Percentiles rank a stretch among this genome's conserved stretches.
Conservation (phyloP, 805 yeast genomes). For the Groenewaldozyma tartarivorans region DNA sequence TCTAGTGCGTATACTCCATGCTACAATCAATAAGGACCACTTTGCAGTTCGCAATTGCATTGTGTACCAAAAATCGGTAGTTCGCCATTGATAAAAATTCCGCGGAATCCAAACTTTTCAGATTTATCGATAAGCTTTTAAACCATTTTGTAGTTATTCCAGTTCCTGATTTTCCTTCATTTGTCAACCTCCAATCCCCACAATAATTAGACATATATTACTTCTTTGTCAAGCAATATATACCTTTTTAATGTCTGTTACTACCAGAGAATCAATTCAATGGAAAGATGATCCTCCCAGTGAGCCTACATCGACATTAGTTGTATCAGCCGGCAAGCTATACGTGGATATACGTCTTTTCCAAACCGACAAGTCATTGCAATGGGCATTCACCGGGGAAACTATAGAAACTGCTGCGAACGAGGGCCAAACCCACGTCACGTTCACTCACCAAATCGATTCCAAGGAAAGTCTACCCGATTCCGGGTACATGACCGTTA, state of each 20-base stretch:
- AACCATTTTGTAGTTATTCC: too few relatives aligned
- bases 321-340: conserved; percentile 34
- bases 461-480: conserved; percentile 23
- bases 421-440: neutral
- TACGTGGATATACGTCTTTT: conserved; percentile 38
- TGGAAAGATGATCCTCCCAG: conserved; percentile 37
- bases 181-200: too few relatives aligned
- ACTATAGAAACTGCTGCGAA: conserved; percentile 1
- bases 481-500: conserved; percentile 35
- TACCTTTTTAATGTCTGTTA: conserved; percentile 28
- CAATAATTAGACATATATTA: too few relatives aligned
- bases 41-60: too few relatives aligned
- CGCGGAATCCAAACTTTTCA: too few relatives aligned
- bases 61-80: too few relatives aligned
- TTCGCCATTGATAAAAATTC: too few relatives aligned
- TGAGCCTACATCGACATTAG: conserved; percentile 43
- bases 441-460: conserved; percentile 16
- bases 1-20: too few relatives aligned
- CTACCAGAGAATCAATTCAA: conserved; percentile 41
- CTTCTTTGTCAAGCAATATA: too few relatives aligned
- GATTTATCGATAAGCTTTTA: too few relatives aligned
- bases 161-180: too few relatives aligned
- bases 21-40: too few relatives aligned
- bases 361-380: conserved; percentile 10
- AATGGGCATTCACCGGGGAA: conserved; percentile 28